Percentiles rank a stretch among this genome's conserved stretches.
Evolutionary conservation across 176 grass and related monocot species (phyloP).

Genomic region (Oryza rufipogon): DNA sequence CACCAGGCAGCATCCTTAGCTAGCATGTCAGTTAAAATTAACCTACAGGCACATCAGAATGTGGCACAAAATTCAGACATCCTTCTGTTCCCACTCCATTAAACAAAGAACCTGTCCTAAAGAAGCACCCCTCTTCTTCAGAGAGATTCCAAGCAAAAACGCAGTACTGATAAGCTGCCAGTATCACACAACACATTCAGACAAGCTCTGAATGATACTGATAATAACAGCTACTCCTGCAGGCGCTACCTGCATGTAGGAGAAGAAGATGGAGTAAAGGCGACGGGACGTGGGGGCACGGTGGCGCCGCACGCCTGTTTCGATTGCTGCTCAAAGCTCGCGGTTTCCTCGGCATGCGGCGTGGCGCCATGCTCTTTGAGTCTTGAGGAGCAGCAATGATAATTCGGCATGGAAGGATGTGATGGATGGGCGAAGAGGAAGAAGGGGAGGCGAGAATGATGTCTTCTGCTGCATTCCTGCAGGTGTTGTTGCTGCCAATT

Average conservation of each 20-base stretch:
- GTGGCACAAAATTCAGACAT: neutral
- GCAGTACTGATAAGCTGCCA: neutral
- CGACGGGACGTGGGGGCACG: constrained; percentile 43
- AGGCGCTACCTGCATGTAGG: neutral
- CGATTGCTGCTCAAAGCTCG: constrained; percentile 28
- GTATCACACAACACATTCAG: neutral
- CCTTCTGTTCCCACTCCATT: constrained; percentile 3
- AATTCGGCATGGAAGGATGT: constrained; percentile 14
- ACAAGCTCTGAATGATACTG: neutral
- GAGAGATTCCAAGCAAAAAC: constrained; percentile 26
- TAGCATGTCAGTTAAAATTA: constrained; percentile 16
- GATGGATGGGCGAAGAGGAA: constrained; percentile 26
- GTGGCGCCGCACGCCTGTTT: constrained; percentile 42
- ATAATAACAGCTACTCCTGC: neutral
- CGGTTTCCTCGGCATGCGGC: constrained; percentile 6
- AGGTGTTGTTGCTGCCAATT: constrained; percentile 31
- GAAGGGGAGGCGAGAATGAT: constrained; percentile 35
- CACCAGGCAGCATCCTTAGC: constrained; percentile 7
- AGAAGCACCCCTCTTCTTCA: neutral
- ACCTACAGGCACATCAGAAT: neutral
- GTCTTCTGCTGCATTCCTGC: constrained; percentile 21
- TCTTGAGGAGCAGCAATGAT: constrained; percentile 40
- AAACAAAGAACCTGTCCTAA: neutral
- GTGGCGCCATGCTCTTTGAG: constrained; percentile 12
- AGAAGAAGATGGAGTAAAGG: constrained; percentile 52